A percentile compares a stretch with the other conserved stretches of the same genome.
phyloP scores from a whole-genome alignment of 1,284 basidiomycete species.

The Fistulinella cinereoalba region DNA sequence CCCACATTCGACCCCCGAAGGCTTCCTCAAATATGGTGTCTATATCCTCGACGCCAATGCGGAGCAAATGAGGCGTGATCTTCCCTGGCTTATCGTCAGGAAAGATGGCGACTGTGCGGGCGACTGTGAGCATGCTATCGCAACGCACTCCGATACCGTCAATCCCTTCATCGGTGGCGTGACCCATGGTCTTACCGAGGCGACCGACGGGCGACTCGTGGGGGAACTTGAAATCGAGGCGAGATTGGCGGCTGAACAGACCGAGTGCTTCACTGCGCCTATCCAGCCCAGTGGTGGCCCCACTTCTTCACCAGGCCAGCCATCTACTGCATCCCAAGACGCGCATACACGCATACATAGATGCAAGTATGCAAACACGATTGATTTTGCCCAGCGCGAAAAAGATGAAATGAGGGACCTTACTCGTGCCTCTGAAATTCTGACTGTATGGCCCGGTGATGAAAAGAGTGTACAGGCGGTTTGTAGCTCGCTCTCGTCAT shows the following conservation, averaged over 20 bases:
- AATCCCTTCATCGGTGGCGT: background rate
- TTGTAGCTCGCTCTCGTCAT: background rate
- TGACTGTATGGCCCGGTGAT: slow-evolving; percentile 38
- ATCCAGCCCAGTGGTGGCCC: background rate
- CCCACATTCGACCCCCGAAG: slow-evolving; percentile 23
- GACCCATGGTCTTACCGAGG: slow-evolving; percentile 21
- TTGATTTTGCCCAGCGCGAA: slow-evolving; percentile 76
- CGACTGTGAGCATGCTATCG: slow-evolving; percentile 12
- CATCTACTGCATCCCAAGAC: slow-evolving; percentile 1
- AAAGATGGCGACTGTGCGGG: slow-evolving; percentile 29
- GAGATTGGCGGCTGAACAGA: slow-evolving; percentile 7
- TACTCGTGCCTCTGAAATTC: slow-evolving; percentile 81
- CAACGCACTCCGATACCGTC: background rate
- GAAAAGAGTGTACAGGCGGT: slow-evolving; percentile 17
- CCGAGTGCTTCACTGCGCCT: background rate
- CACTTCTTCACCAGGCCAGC: background rate
- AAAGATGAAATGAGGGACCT: slow-evolving; percentile 88
- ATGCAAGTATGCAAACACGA: slow-evolving; percentile 48
- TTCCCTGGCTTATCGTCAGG: slow-evolving; percentile 28
- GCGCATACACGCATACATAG: slow-evolving; percentile 22
- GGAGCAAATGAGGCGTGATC: slow-evolving; percentile 29
- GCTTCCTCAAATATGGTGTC: slow-evolving; percentile 57
- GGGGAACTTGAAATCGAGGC: slow-evolving; percentile 27
- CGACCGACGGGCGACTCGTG: slow-evolving; percentile 18
- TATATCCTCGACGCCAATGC: slow-evolving; percentile 52